Evolutionary conservation across 2,329 filamentous ascomycete genomes (phyloP).

Genomic region (Colletotrichum limetticola): DNA sequence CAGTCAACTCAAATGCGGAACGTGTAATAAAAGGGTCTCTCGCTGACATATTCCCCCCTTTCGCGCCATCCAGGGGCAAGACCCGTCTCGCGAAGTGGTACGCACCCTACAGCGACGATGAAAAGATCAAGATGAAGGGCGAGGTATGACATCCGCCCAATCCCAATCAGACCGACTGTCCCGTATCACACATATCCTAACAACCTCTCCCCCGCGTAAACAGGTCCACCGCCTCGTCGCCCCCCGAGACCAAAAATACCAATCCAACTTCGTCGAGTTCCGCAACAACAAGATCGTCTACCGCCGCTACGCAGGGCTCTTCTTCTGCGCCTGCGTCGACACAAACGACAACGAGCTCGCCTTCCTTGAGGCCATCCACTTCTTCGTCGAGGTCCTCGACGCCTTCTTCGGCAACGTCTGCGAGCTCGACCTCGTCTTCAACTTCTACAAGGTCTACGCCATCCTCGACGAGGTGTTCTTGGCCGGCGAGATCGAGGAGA

Average conservation of each 20-base stretch:
- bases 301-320: slow-evolving; percentile 94
- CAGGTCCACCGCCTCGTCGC: slow-evolving; percentile 97
- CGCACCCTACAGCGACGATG: slow-evolving; percentile 96
- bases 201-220: background rate
- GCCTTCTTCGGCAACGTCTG: slow-evolving; percentile 99
- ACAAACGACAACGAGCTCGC: slow-evolving; percentile 99
- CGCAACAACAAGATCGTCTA: slow-evolving; percentile 97
- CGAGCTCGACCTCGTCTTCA: slow-evolving; percentile 91
- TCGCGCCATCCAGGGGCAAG: slow-evolving; percentile 77
- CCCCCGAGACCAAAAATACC: slow-evolving; percentile 98
- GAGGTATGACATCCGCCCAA: slow-evolving; percentile 68
- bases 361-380: slow-evolving; percentile 97
- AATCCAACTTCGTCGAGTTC: slow-evolving; percentile 99
- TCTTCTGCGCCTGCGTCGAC: slow-evolving; percentile 99
- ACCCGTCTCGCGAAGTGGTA: slow-evolving; percentile 99
- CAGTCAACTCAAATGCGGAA: background rate
- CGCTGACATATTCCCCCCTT: slow-evolving; percentile 6
- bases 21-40: background rate
- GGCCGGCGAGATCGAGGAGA: slow-evolving; percentile 98
- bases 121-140: slow-evolving; percentile 99
- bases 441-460: slow-evolving; percentile 91
- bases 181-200: too few species aligned
- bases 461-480: slow-evolving; percentile 98
- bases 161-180: background rate
- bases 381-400: slow-evolving; percentile 99